These are phyloP conservation scores for Leccinum subrobustum DNA, from an alignment of 1,284 basidiomycete species.

Conservation along the genomic window DNA sequence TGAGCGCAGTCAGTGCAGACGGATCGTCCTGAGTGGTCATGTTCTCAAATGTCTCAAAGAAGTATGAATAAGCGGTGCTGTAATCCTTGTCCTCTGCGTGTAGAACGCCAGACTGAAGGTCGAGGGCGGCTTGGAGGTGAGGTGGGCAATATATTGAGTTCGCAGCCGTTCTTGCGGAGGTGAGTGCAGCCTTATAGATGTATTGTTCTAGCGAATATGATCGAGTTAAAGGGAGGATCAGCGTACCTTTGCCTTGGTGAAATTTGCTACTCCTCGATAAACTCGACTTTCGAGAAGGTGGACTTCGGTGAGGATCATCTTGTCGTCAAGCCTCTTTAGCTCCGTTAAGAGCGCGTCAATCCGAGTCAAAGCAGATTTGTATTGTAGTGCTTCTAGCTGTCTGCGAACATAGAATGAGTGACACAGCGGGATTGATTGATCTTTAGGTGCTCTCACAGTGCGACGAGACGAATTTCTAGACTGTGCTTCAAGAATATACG, in stretches of 20 bases:
- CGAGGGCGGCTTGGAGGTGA: conserved; percentile 86
- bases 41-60: conserved; percentile 94
- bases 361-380: conserved; percentile 77
- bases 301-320: conserved; percentile 97
- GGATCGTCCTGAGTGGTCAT: conserved; percentile 73
- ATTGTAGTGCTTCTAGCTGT: conserved; percentile 78
- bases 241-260: conserved; percentile 87
- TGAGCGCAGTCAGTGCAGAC: conserved; percentile 79
- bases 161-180: conserved; percentile 90
- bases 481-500: conserved; percentile 95
- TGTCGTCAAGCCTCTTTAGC: conserved; percentile 93
- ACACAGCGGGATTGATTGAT: neutral
- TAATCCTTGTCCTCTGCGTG: conserved; percentile 99
- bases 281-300: conserved; percentile 92
- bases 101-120: conserved; percentile 89
- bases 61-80: conserved; percentile 96
- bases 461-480: conserved; percentile 87
- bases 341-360: conserved; percentile 89
- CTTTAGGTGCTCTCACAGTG: conserved; percentile 52
- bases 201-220: neutral
- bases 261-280: conserved; percentile 89
- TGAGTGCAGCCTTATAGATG: conserved; percentile 77
- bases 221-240: neutral
- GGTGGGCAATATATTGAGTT: conserved; percentile 99
- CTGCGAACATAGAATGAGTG: conserved; percentile 33